Base-by-base conservation (phyloP, 768 basidiomycete species). In the Mycena crocata region DNA sequence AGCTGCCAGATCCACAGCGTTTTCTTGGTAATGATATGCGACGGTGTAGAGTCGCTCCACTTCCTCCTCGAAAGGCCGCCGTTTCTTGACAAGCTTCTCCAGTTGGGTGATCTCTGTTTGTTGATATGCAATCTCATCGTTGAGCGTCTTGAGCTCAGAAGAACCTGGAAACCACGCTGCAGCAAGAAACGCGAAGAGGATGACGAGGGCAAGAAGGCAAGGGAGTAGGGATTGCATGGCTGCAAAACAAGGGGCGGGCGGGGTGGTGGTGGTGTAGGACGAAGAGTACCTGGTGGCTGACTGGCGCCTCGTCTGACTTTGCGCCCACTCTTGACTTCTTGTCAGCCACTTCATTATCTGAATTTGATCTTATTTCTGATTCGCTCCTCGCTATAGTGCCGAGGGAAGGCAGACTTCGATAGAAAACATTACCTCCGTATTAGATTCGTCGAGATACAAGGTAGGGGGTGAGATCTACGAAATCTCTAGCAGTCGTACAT, bases 401-500 rank as follows among this genome's bases (percentile, higher is more conserved):
- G n/a, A n/a, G n/a, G n/a, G n/a, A n/a, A n/a, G n/a, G n/a, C n/a
- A n/a, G n/a, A n/a, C n/a, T n/a, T n/a, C n/a, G n/a, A n/a, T n/a
- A n/a, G n/a, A n/a, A n/a, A n/a, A n/a, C n/a, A n/a, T n/a, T n/a
- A n/a, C n/a, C 37, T 37, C 17, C 17, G 37, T 9, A 52, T 52
- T 52, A 52, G 50, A 35, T 52, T 34, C n/a, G 50, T 35, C 23
- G 21, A 13, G 45, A 58, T 58, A 58, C 57, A 58, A 48, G n/a
- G 45, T 24, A 46, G 24, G 42, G 32, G 49, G 48, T 17, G 48
- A 31, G 30, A 31, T 49, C 48, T 49, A 49, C 46, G 30, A 48
- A 49, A 58, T 58, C 57, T 58, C 57, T 46, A 48, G 32, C 34
- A 39, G 50, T 32, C 32, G 39, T 40, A 51, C 49, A 51, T 21